Evolutionary conservation across 2,329 filamentous ascomycete species (phyloP).

Genomic region (Xylaria arbuscula): DNA sequence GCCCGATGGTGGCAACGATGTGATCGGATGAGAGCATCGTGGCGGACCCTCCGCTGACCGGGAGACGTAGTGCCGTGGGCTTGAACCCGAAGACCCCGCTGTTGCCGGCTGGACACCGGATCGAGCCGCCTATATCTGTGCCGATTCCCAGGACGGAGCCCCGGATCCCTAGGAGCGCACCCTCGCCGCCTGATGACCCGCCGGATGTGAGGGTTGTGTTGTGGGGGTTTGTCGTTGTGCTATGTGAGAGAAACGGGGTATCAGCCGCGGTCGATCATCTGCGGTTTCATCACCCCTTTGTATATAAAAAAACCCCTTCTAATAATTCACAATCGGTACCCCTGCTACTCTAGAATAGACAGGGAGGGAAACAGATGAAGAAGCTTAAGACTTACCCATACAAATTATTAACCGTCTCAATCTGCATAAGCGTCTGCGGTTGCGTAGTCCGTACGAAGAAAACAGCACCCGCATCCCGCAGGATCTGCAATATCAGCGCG

Average conservation of each 20-base stretch:
- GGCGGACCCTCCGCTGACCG: conserved; percentile 52
- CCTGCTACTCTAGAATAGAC: not conserved
- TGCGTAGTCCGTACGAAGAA: conserved; percentile 65
- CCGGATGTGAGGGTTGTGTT: conserved; percentile 63
- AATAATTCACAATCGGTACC: not conserved
- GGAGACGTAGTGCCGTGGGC: conserved; percentile 57
- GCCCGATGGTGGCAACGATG: conserved; percentile 57
- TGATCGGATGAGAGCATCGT: conserved; percentile 56
- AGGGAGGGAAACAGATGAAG: too few species aligned
- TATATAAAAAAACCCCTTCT: too few species aligned
- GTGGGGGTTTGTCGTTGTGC: conserved; percentile 64
- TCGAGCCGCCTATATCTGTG: conserved; percentile 63
- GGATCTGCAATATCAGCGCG: conserved; percentile 59
- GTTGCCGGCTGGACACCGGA: conserved; percentile 60
- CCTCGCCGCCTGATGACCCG: conserved; percentile 68
- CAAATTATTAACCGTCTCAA: conserved; percentile 62
- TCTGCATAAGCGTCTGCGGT: conserved; percentile 65
- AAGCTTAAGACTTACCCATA: conserved; percentile 52
- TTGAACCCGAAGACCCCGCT: conserved; percentile 59
- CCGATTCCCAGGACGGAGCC: conserved; percentile 66
- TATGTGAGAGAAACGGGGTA: conserved; percentile 43
- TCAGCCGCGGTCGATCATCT: not conserved
- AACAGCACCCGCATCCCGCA: conserved; percentile 60
- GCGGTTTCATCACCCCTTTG: not conserved
- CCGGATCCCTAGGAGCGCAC: conserved; percentile 62